phyloP scores from a whole-genome alignment of 352 stramenopile genomes.

The Globisporangium echinulatum region DNA sequence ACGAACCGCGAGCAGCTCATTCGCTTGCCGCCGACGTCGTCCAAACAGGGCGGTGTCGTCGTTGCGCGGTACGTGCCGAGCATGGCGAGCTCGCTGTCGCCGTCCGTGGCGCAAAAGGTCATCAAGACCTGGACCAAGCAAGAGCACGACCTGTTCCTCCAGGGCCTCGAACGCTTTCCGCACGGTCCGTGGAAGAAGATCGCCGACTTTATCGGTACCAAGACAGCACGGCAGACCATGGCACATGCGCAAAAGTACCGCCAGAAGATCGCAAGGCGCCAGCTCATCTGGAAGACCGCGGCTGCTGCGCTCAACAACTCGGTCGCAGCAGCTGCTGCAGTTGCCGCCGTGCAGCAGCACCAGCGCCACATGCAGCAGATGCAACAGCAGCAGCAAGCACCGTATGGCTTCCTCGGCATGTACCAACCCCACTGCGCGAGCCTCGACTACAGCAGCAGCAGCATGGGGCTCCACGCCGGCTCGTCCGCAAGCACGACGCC shows the following conservation, averaged over 20 bases:
- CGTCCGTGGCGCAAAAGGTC: conserved; percentile 15
- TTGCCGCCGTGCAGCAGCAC: not conserved
- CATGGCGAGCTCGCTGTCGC: conserved; percentile 13
- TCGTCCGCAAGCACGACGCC: conserved; percentile 10
- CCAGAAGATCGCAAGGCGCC: conserved; percentile 50
- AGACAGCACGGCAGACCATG: conserved; percentile 85
- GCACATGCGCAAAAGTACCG: conserved; percentile 33
- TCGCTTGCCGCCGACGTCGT: conserved; percentile 13
- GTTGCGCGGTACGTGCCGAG: conserved; percentile 19
- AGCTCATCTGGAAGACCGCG: conserved; percentile 14
- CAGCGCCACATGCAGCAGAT: not conserved
- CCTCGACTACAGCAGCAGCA: conserved; percentile 7
- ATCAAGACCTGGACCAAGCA: conserved; percentile 32
- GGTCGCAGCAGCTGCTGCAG: conserved; percentile 1
- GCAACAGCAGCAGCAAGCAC: not conserved
- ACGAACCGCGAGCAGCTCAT: conserved; percentile 22
- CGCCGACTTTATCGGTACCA: conserved; percentile 39
- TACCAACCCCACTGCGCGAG: not conserved
- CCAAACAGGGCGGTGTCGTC: conserved; percentile 25
- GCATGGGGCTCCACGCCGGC: not conserved
- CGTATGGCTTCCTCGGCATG: conserved; percentile 9
- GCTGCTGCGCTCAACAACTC: conserved; percentile 6
- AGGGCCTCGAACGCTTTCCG: conserved; percentile 43
- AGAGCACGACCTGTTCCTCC: conserved; percentile 42
- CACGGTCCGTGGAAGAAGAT: conserved; percentile 43